A percentile compares a stretch with the other conserved stretches of the same genome.
Conservation (phyloP, 257 asterid species). For the Solanum appendiculatum region DNA sequence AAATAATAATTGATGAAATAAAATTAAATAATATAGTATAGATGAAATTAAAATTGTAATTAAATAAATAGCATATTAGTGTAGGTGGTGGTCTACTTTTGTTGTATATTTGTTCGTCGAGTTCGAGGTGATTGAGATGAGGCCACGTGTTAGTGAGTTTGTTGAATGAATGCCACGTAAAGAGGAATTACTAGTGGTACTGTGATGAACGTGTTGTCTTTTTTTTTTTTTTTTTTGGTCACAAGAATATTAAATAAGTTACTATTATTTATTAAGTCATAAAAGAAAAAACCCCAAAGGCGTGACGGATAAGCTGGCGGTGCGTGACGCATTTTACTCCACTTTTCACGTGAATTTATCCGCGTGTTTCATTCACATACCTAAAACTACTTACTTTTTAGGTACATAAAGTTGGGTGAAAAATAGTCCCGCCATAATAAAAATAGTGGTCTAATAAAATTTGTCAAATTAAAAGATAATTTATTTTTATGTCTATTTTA, state of each 20-base stretch:
- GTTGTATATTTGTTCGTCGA: background rate
- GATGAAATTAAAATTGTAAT: too few relatives aligned
- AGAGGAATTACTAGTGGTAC: background rate
- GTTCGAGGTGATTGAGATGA: background rate
- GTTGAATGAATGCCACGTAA: background rate
- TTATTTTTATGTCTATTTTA: too few relatives aligned
- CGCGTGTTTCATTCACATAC: background rate
- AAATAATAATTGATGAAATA: too few relatives aligned
- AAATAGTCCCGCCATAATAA: too few relatives aligned
- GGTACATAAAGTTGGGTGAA: background rate
- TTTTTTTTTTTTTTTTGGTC: too few relatives aligned
- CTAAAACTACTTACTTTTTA: background rate
- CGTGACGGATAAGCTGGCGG: background rate
- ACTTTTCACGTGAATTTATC: slow-evolving; percentile 2
- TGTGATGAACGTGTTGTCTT: background rate
- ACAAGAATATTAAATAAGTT: too few relatives aligned
- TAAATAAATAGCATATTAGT: too few relatives aligned
- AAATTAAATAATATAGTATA: too few relatives aligned
- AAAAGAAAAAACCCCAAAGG: background rate
- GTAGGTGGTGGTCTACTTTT: background rate
- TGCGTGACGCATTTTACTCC: background rate
- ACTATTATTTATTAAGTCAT: background rate
- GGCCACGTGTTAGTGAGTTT: background rate
- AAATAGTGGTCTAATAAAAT: too few relatives aligned
- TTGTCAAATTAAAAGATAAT: too few relatives aligned